These are phyloP conservation scores for Mycena citricolor DNA, from an alignment of 1,284 basidiomycete species.

Conservation along the genomic window DNA sequence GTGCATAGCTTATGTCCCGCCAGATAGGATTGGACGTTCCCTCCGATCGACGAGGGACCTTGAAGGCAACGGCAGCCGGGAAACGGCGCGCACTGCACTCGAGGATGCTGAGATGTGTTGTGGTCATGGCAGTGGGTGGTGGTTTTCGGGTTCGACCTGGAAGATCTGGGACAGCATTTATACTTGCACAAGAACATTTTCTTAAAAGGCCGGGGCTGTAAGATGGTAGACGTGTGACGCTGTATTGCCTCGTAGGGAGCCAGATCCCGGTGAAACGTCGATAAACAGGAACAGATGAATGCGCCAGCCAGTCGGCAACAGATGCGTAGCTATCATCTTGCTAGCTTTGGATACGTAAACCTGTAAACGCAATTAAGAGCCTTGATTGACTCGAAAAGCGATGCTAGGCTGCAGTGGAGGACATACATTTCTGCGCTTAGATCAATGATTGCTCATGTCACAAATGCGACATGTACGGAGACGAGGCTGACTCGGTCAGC, in stretches of 20 bases:
- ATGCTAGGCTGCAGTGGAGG: too few species aligned
- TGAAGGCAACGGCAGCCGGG: slow-evolving; percentile 50
- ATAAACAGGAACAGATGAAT: slow-evolving; percentile 19
- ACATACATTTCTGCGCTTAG: neutral
- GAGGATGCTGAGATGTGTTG: slow-evolving; percentile 52
- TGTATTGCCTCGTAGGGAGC: slow-evolving; percentile 19
- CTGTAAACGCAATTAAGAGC: slow-evolving; percentile 2
- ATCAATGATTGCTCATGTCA: slow-evolving; percentile 21
- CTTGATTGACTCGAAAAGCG: slow-evolving; percentile 17
- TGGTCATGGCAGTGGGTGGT: slow-evolving; percentile 31
- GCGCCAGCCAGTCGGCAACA: slow-evolving; percentile 11
- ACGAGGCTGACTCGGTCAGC: neutral
- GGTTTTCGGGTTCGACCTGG: too few species aligned
- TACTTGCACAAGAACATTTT: slow-evolving; percentile 15
- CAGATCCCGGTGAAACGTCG: slow-evolving; percentile 23
- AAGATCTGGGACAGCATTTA: slow-evolving; percentile 16
- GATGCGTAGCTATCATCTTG: slow-evolving; percentile 3
- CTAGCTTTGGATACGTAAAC: neutral
- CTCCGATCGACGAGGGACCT: slow-evolving; percentile 42
- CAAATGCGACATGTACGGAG: slow-evolving; percentile 22
- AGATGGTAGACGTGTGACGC: slow-evolving; percentile 18
- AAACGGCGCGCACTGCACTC: slow-evolving; percentile 43
- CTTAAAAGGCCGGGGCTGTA: slow-evolving; percentile 12
- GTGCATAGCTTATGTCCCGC: slow-evolving; percentile 50
- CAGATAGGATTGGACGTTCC: slow-evolving; percentile 41